Evolutionary conservation across 441 rosid species (phyloP), one percentile per base, ranked within the genome.

Genomic region (Lagerstroemia fauriei): DNA sequence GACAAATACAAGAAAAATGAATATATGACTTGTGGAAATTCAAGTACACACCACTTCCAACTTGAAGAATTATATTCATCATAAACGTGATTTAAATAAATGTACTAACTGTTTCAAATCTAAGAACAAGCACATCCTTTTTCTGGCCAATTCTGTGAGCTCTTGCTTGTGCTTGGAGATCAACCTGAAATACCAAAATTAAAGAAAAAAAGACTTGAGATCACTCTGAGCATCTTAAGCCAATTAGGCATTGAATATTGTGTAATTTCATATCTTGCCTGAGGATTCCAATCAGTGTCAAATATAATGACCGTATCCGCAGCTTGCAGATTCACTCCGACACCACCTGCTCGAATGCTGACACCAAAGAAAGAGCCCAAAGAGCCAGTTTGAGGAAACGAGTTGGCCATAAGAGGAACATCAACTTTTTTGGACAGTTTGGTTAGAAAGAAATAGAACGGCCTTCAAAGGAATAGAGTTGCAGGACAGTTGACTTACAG

Each of bases 221-320:
- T 78, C 80, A 83, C 25, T 69, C 38, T 18, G 46, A 34, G 11
- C 24, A 31, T 34, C 25, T 34, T 32, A 34, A 69, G 22, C 16
- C 16, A 34, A 6, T 12, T 34, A 32, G 34, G 73, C 5, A 22
- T 4, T 69, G 73, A 34, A 69, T 22, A 69, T 31, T 16, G 38
- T 12, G 73, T 41, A 41, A 63, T 41, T 32, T 65, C 50, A 22
- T 71, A 78, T 85, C 76, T 80, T 82, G 89, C 98, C 97, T 95
- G 98, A 81, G 98, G 98, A 85, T 95, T 95, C 98, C 98, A 95
- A 84, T 95, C 98, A 65, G 98, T 95, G 89, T 95, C 98, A 68
- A 95, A 95, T 89, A 95, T 89, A 83, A 95, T 94, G 76, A 95
- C 98, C 29, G 98, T 95, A 89, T 95, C 98, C 80, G 98, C 98